Conservation (phyloP, 1,284 basidiomycete species). For the Cerioporus squamosus region DNA sequence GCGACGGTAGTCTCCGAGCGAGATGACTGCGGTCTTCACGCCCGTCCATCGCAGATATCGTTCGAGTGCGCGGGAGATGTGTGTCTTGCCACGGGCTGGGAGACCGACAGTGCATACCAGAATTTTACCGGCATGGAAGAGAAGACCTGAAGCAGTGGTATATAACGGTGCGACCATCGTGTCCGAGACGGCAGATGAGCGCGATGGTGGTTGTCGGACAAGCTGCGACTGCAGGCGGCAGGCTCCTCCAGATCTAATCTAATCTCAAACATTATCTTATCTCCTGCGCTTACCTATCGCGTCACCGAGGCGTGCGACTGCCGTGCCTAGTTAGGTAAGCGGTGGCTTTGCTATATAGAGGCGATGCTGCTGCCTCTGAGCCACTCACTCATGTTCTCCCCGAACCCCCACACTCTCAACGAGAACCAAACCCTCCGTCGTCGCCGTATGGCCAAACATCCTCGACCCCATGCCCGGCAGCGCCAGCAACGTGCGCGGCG, state of each 20-base stretch:
- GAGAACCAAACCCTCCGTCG: not conserved
- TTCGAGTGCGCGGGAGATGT: conserved; percentile 94
- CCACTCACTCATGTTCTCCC: conserved; percentile 10
- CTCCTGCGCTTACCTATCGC: not conserved
- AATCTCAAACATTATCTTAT: not conserved
- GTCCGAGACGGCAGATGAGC: not conserved
- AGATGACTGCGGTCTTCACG: conserved; percentile 94
- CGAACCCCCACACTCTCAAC: conserved; percentile 7
- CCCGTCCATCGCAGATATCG: conserved; percentile 98
- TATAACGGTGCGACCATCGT: conserved; percentile 87
- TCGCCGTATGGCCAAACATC: conserved; percentile 20
- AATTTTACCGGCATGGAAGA: conserved; percentile 96
- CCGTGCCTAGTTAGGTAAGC: conserved; percentile 10
- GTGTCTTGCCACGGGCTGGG: conserved; percentile 95
- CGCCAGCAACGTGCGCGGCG: conserved; percentile 15
- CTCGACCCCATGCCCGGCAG: not conserved
- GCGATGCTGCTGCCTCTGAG: not conserved
- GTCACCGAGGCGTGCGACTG: not conserved
- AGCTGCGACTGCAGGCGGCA: too few relatives aligned
- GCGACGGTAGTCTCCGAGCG: conserved; percentile 92
- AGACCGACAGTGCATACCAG: conserved; percentile 91
- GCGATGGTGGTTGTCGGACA: not conserved
- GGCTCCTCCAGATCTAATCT: too few relatives aligned
- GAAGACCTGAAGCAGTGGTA: conserved; percentile 81
- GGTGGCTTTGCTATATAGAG: not conserved